Base-by-base conservation (phyloP, 1,284 basidiomycete genomes). In the Malassezia arunalokei region DNA sequence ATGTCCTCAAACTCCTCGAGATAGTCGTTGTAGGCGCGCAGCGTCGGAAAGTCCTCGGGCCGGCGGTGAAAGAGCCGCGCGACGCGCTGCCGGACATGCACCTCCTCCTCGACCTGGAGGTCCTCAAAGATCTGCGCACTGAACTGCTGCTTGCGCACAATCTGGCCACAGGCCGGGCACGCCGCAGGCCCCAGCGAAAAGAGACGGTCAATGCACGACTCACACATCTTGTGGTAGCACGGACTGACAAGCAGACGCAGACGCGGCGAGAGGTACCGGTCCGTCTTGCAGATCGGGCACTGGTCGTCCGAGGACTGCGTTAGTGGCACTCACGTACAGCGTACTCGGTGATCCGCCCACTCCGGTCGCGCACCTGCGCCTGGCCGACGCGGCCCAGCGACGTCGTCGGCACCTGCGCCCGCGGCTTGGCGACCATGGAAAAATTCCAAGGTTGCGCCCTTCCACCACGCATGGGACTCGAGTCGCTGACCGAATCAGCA, bases 91-190 rank as follows among this genome's bases (percentile, higher is more conserved):
- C 94, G 78, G 5, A 98, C 81, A 2, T 86, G 83, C 0, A 98
- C 86, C 75, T 99, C 94, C 74, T 92, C 92, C 77, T 99, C 94
- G 0, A 99, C 92, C 2, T 80, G 81, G 15, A 99, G 78, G 73
- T 98, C 92, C 75, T 96, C 90, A 62, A 98, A 99, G 0, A 91
- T 96, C 75, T 96, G 94, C 3, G 88, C 87, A 17, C 83, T 85
- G 69, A 98, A 99, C 27, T 89, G 87, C 39, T 88, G 79, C 74
- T 96, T 98, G 30, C 94, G 79, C 48, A 95, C 78, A n/a, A 86
- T 82, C 64, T 84, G 85, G 47, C 80, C 81, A 74, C 94, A 99
- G 57, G 87, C 84, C 9, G 94, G 94, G 78, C 94, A 98, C 6
- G 89, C 88, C 11, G 89, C 91, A 0, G 94, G 92, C 4, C 94